A percentile compares a stretch with the other conserved stretches of the same genome.
Conservation (phyloP, 108 stramenopile species). For the Bacterosira constricta region DNA sequence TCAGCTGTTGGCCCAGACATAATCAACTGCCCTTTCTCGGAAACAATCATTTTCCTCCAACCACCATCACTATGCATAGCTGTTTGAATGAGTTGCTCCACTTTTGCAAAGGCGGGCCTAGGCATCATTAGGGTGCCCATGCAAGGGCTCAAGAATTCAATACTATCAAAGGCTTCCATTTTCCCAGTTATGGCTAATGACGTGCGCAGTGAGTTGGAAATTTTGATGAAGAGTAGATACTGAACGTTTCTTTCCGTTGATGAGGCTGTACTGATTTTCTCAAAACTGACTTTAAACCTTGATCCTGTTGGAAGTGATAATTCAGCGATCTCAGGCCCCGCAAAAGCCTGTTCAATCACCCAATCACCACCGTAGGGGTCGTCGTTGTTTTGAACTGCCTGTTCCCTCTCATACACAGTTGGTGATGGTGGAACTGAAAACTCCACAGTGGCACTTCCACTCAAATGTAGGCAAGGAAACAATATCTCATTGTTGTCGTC, state of each 20-base stretch:
- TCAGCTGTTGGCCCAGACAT: conserved; percentile 20
- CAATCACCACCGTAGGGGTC: conserved; percentile 33
- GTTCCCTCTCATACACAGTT: conserved; percentile 13
- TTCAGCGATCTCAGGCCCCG: conserved; percentile 25
- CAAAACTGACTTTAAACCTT: conserved; percentile 1
- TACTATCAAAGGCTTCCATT: conserved; percentile 26
- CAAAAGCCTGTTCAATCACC: conserved; percentile 13
- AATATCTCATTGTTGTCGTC: not conserved
- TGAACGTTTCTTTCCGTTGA: not conserved
- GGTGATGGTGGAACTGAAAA: not conserved
- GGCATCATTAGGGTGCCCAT: conserved; percentile 19
- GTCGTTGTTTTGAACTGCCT: not conserved
- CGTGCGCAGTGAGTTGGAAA: conserved; percentile 22
- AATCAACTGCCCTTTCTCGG: conserved; percentile 13
- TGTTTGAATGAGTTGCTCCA: conserved; percentile 14
- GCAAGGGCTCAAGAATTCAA: conserved; percentile 2
- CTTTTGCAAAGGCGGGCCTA: conserved; percentile 8
- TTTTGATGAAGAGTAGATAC: conserved; percentile 15
- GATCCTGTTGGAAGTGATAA: conserved; percentile 10
- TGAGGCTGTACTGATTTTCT: not conserved
- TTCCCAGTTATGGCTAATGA: conserved; percentile 4
- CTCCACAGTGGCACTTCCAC: conserved; percentile 37
- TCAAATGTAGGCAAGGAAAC: conserved; percentile 49
- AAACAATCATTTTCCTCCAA: conserved; percentile 23
- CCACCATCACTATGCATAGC: conserved; percentile 6